Conservation (phyloP, 1,139 yeast genomes). For the Yamadazyma conglobata region DNA sequence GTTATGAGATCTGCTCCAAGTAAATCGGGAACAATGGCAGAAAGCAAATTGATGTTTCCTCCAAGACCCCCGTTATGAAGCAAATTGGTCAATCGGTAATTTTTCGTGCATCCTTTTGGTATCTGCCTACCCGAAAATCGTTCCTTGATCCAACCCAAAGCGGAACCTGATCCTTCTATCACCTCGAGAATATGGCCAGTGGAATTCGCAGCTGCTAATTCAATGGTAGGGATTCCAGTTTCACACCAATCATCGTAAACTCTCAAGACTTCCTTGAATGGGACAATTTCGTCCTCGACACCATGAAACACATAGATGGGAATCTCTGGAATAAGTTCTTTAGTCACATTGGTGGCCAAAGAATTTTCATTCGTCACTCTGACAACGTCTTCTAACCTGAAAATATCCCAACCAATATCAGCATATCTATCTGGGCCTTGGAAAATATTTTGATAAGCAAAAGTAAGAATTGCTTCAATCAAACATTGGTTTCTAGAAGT, state of each 20-base stretch:
- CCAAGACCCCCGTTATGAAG: constrained; percentile 21
- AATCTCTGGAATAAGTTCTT: constrained; percentile 22
- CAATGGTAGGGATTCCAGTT: constrained; percentile 26
- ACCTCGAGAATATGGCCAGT: constrained; percentile 27
- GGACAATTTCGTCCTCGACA: constrained; percentile 26
- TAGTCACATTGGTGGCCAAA: constrained; percentile 13
- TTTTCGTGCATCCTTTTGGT: constrained; percentile 26
- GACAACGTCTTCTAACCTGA: constrained; percentile 4
- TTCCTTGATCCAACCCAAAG: constrained; percentile 23
- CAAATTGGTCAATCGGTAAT: constrained; percentile 21
- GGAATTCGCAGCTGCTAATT: constrained; percentile 22
- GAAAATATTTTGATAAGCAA: constrained; percentile 16
- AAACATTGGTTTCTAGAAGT: constrained; percentile 15
- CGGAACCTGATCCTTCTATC: constrained; percentile 28
- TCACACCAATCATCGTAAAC: constrained; percentile 30
- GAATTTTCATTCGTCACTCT: constrained; percentile 18
- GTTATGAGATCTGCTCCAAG: no score
- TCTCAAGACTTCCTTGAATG: constrained; percentile 22
- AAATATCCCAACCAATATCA: constrained; percentile 15
- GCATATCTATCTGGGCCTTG: constrained; percentile 16
- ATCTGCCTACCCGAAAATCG: constrained; percentile 20
- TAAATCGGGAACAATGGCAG: no score
- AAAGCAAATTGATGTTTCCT: constrained; percentile 6
- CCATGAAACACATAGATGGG: constrained; percentile 37
- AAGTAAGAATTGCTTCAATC: constrained; percentile 8